A percentile compares a stretch with the other conserved stretches of the same genome.
Evolutionary conservation across 768 basidiomycete species (phyloP).

Genomic region (Lactifluus subvellereus): DNA sequence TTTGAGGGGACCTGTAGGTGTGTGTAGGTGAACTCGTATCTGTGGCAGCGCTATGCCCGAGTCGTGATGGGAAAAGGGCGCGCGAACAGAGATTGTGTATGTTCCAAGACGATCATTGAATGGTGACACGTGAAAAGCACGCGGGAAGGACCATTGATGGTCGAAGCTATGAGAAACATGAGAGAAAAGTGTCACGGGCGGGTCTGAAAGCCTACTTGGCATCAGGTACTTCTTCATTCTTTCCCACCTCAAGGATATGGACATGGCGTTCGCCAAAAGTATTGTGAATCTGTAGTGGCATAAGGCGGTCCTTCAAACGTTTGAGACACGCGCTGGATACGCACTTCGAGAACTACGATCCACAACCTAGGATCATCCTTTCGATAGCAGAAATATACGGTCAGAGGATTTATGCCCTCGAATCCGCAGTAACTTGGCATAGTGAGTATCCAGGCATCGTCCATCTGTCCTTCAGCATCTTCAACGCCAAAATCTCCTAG

Average conservation of each 20-base stretch:
- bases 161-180: conserved; percentile 38
- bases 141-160: conserved; percentile 60
- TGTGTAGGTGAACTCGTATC: conserved; percentile 37
- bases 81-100: conserved; percentile 51
- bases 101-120: conserved; percentile 67
- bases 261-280: conserved; percentile 68
- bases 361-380: conserved; percentile 30
- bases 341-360: conserved; percentile 53
- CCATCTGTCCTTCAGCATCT: conserved; percentile 28
- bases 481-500: conserved; percentile 32
- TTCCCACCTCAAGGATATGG: conserved; percentile 45
- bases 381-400: conserved; percentile 60
- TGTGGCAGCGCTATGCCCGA: conserved; percentile 13
- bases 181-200: not conserved
- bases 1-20: conserved; percentile 40
- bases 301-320: not conserved
- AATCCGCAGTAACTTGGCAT: conserved; percentile 64
- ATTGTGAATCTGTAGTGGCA: conserved; percentile 50
- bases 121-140: conserved; percentile 70
- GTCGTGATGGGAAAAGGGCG: conserved; percentile 35
- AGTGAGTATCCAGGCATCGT: conserved; percentile 66
- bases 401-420: conserved; percentile 67
- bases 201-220: not conserved
- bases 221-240: conserved; percentile 39
- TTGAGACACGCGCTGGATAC: conserved; percentile 5